Percentiles rank a stretch among this genome's conserved stretches.
phyloP scores from a whole-genome alignment of 768 basidiomycete species.

The Psilocybe subaeruginosa region DNA sequence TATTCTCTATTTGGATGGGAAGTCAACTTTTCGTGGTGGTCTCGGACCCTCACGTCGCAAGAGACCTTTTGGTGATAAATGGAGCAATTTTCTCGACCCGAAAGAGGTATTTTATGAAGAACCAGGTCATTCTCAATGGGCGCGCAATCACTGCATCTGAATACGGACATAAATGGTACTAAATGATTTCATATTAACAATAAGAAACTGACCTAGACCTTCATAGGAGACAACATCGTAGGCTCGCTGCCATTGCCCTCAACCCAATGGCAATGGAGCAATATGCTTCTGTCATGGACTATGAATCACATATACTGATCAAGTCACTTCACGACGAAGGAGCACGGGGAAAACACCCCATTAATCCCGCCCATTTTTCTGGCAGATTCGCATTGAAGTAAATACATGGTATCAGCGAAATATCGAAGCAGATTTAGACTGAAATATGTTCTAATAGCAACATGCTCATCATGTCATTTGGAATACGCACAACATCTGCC shows the following conservation, averaged over 20 bases:
- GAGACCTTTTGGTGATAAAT: slow-evolving; percentile 37
- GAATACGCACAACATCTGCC: slow-evolving; percentile 38
- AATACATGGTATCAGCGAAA: background rate
- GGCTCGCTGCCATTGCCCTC: slow-evolving; percentile 36
- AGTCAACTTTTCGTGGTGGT: slow-evolving; percentile 40
- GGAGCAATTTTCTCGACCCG: slow-evolving; percentile 38
- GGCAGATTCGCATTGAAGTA: slow-evolving; percentile 32
- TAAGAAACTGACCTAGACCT: background rate
- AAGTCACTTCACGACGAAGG: slow-evolving; percentile 35
- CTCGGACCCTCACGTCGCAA: slow-evolving; percentile 34
- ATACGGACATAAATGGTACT: slow-evolving; percentile 35
- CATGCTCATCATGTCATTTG: slow-evolving; percentile 46
- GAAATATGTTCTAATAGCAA: slow-evolving; percentile 31
- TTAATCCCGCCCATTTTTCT: slow-evolving; percentile 42
- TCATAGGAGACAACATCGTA: slow-evolving; percentile 42
- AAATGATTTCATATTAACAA: background rate
- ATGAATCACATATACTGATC: slow-evolving; percentile 41
- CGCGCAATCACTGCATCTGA: slow-evolving; percentile 35
- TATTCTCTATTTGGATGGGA: slow-evolving; percentile 42
- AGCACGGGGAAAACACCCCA: slow-evolving; percentile 30
- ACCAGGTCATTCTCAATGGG: slow-evolving; percentile 34
- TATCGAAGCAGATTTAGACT: background rate
- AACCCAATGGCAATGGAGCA: slow-evolving; percentile 34
- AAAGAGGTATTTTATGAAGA: slow-evolving; percentile 38
- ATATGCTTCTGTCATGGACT: slow-evolving; percentile 37